Base-by-base conservation (phyloP, 163 green algal genomes). In the Dunaliella salina region DNA sequence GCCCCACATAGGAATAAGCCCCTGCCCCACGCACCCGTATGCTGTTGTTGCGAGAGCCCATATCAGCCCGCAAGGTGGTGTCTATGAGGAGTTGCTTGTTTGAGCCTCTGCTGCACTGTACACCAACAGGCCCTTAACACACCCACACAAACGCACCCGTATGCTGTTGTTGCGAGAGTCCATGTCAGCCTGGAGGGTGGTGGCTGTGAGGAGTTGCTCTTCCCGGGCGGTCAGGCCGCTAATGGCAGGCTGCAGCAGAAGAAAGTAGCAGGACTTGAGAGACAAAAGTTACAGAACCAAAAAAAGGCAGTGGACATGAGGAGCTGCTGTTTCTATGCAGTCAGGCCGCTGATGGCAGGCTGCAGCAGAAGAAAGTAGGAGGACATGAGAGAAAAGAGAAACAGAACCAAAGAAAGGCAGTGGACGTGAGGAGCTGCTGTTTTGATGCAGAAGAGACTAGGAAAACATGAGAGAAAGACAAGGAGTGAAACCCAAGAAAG, bases 201-300 rank as follows among this genome's bases (percentile, higher is more conserved):
- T 87, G 18, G 87, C 87, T 13, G 92, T 95, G 45, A 95, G 86
- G 83, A 95, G 87, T 80, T 91, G 87, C 89, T 95, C 91, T 85
- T 95, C 92, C 34, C 92, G 88, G 0, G 89, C 87, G 29, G 85
- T 86, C 24, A 93, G 89, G 29, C 90, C 92, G 72, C 90, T 91
- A 35, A 90, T 85, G 13, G 86, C 88, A n/a, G 91, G 85, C 91
- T 94, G 90, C 30, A 80, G 40, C 40, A 50, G 40, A 50, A 8
- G 40, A 50, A 3, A 50, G n/a, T 20, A 35, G 33, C 12, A 22
- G 29, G 13, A 30, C 25, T 13, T 35, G 24, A 85, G 63, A 86
- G 24, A 84, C 67, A 84, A n/a, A n/a, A n/a, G n/a, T n/a, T n/a
- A n/a, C n/a, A n/a, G n/a, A n/a, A n/a, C n/a, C n/a, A n/a, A n/a